phyloP scores from a whole-genome alignment of 495 filamentous ascomycete genomes.

The Clohesyomyces aquaticus region DNA sequence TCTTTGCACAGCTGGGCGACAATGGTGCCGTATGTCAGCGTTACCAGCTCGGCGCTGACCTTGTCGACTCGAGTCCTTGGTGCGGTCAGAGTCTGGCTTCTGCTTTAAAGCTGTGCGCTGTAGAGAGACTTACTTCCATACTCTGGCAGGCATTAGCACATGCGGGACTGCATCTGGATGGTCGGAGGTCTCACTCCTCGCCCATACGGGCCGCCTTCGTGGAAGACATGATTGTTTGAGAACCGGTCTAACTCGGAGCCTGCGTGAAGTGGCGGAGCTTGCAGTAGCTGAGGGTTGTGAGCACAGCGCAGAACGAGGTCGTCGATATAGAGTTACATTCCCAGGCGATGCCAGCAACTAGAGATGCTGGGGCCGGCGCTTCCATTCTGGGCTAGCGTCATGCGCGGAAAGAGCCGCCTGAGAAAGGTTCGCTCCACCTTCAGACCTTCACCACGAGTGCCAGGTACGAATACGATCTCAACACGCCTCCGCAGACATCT shows the following conservation, averaged over 20 bases:
- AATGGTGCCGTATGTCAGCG: conserved; percentile 96
- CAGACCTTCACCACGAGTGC: neutral
- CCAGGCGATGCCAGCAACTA: neutral
- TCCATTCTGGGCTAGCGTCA: neutral
- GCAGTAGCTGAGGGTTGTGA: neutral
- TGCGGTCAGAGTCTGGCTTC: conserved; percentile 18
- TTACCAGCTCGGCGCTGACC: conserved; percentile 91
- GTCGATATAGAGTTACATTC: conserved; percentile 24
- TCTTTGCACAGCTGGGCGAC: conserved; percentile 96
- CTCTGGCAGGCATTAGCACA: conserved; percentile 57
- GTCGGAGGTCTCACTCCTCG: conserved; percentile 78
- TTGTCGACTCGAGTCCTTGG: conserved; percentile 69
- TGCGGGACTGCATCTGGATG: conserved; percentile 12
- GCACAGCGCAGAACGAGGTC: neutral
- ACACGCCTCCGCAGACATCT: too few relatives aligned
- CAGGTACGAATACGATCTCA: too few relatives aligned
- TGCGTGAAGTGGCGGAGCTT: conserved; percentile 1
- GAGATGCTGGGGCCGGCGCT: neutral
- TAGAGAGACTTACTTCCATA: conserved; percentile 85
- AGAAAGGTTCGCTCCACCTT: neutral
- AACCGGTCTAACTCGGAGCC: neutral
- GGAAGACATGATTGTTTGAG: conserved; percentile 65
- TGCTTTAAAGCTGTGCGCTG: conserved; percentile 3
- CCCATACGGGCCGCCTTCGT: conserved; percentile 90
- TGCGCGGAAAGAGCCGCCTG: conserved; percentile 1